Evolutionary conservation across 2,329 filamentous ascomycete genomes (phyloP).

Genomic region (Tolypocladium ovalisporum): DNA sequence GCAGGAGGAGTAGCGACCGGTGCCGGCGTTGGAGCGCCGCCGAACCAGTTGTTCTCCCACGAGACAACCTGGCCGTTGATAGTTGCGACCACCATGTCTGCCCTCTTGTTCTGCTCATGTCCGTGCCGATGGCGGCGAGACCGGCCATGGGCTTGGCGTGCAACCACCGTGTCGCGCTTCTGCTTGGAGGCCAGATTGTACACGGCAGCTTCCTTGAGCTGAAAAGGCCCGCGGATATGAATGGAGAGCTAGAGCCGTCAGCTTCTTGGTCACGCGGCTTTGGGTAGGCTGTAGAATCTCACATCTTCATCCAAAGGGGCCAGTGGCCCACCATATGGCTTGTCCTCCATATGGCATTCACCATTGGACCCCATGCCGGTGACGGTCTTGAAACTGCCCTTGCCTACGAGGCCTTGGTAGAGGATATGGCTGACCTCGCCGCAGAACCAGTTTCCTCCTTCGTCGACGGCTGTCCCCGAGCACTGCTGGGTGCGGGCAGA

Average conservation of each 20-base stretch:
- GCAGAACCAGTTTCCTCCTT: constrained; percentile 55
- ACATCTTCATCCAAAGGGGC: constrained; percentile 63
- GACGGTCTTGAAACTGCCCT: constrained; percentile 55
- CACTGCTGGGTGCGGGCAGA: constrained; percentile 23
- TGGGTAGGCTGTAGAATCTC: neutral
- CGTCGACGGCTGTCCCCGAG: constrained; percentile 20
- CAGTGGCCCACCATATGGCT: constrained; percentile 47
- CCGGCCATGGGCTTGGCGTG: constrained; percentile 18
- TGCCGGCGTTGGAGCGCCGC: constrained; percentile 13
- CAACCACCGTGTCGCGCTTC: constrained; percentile 14
- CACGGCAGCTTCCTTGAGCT: constrained; percentile 56
- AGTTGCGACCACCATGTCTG: constrained; percentile 41
- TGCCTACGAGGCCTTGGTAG: constrained; percentile 50
- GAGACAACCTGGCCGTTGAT: constrained; percentile 47
- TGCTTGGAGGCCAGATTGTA: constrained; percentile 42
- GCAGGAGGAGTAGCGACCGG: constrained; percentile 8
- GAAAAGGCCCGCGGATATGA: constrained; percentile 60
- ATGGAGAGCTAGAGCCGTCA: constrained; percentile 47
- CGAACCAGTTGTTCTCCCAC: constrained; percentile 47
- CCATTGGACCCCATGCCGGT: constrained; percentile 45
- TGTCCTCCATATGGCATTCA: constrained; percentile 40
- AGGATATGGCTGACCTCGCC: constrained; percentile 53
- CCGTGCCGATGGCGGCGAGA: constrained; percentile 36
- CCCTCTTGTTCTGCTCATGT: constrained; percentile 44
- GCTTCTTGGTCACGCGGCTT: neutral